phyloP scores from a whole-genome alignment of 495 filamentous ascomycete genomes.

The Penicillium cataractarum region DNA sequence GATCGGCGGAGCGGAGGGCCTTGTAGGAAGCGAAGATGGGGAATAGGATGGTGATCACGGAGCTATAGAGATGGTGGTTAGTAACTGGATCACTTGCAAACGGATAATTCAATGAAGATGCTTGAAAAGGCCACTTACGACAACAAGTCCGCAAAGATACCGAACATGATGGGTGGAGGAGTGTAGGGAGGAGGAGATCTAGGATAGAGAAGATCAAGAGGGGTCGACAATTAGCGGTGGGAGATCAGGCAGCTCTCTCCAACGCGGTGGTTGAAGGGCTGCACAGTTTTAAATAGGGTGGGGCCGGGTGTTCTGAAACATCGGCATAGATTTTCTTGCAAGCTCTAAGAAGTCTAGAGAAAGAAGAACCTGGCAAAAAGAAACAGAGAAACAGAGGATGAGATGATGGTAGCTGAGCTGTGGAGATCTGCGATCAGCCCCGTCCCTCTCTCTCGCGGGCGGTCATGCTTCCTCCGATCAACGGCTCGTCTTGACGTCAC shows the following conservation, averaged over 20 bases:
- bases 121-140: conserved; percentile 59
- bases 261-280: conserved; percentile 17
- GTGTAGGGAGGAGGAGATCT: not conserved
- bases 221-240: conserved; percentile 19
- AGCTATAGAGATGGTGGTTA: conserved; percentile 54
- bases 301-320: not conserved
- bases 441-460: not conserved
- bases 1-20: conserved; percentile 90
- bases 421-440: not conserved
- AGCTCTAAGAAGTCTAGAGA: not conserved
- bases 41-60: conserved; percentile 88
- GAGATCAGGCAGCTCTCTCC: conserved; percentile 18
- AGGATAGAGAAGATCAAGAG: conserved; percentile 10
- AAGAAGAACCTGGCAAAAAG: not conserved
- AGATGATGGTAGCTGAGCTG: conserved; percentile 11
- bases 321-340: not conserved
- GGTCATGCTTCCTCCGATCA: conserved; percentile 13
- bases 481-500: conserved; percentile 36
- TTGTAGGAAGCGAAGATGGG: conserved; percentile 98
- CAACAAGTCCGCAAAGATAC: conserved; percentile 76
- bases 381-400: not conserved
- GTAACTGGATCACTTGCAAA: not conserved
- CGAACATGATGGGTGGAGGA: conserved; percentile 65
- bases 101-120: not conserved
- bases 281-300: not conserved